phyloP scores from a whole-genome alignment of 2,329 filamentous ascomycete genomes.

The Stagonosporopsis tanaceti region DNA sequence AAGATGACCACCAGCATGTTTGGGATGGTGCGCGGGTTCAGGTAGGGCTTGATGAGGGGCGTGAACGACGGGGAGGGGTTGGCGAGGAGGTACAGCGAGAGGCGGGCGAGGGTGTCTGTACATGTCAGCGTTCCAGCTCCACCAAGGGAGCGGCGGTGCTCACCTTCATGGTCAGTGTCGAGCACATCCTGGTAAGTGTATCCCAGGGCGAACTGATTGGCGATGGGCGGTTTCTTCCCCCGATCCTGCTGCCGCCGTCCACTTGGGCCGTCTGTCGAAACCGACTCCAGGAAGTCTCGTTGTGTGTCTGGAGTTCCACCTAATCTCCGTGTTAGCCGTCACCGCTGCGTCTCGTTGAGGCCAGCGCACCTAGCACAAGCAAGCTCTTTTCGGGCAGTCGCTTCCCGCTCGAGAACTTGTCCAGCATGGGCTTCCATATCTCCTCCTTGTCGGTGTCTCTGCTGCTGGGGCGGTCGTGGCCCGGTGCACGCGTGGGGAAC shows the following conservation, averaged over 20 bases:
- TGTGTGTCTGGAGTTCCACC: constrained; percentile 85
- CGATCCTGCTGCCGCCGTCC: constrained; percentile 62
- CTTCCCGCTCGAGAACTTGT: constrained; percentile 88
- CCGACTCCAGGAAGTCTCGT: constrained; percentile 75
- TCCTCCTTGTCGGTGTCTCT: constrained; percentile 79
- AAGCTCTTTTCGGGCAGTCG: constrained; percentile 91
- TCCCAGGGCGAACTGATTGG: constrained; percentile 89
- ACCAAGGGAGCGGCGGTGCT: constrained; percentile 18
- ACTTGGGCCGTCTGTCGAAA: constrained; percentile 50
- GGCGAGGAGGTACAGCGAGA: constrained; percentile 89
- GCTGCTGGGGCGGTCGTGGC: constrained; percentile 51
- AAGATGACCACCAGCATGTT: constrained; percentile 88
- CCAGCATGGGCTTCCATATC: constrained; percentile 93
- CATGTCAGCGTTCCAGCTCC: constrained; percentile 18
- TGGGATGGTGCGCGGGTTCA: constrained; percentile 83
- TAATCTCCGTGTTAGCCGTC: constrained; percentile 48
- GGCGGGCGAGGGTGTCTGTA: constrained; percentile 83
- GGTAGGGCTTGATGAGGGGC: constrained; percentile 80
- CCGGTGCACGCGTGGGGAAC: constrained; percentile 38
- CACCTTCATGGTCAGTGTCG: constrained; percentile 92
- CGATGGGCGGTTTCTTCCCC: constrained; percentile 73
- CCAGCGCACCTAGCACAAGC: constrained; percentile 75
- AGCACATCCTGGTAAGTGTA: constrained; percentile 96
- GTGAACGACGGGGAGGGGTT: constrained; percentile 84
- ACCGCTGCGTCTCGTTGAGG: constrained; percentile 20